These are phyloP conservation scores for Scytalidium sp. DNA, from an alignment of 2,329 filamentous ascomycete genomes.

Conservation along the genomic window DNA sequence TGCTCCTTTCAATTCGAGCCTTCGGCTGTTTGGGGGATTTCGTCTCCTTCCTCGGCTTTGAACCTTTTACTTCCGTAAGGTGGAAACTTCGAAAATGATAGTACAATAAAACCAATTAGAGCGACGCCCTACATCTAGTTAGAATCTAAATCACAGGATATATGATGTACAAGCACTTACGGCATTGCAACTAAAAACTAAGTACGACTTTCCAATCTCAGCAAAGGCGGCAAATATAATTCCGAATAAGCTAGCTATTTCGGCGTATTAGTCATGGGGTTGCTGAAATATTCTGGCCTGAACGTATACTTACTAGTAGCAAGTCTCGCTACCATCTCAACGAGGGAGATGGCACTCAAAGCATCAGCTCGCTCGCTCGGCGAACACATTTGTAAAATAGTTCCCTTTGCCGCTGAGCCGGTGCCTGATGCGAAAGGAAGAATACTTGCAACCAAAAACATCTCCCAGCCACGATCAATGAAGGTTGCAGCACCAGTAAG, in stretches of 20 bases:
- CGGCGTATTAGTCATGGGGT: background rate
- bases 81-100: constrained; percentile 43
- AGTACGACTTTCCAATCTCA: constrained; percentile 52
- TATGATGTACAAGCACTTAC: constrained; percentile 33
- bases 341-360: constrained; percentile 64
- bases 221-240: constrained; percentile 64
- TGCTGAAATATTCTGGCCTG: background rate
- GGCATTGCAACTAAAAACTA: constrained; percentile 68
- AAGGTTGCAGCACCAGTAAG: constrained; percentile 63
- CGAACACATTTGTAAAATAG: constrained; percentile 69
- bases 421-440: constrained; percentile 69
- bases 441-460: constrained; percentile 62
- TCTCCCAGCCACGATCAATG: constrained; percentile 62
- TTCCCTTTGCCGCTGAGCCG: constrained; percentile 66
- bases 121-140: constrained; percentile 44
- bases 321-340: constrained; percentile 66
- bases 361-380: constrained; percentile 61
- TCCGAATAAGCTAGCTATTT: constrained; percentile 60
- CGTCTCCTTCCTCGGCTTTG: background rate
- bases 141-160: background rate
- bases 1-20: background rate
- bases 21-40: background rate
- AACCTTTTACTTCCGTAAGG: constrained; percentile 33
- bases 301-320: constrained; percentile 33
- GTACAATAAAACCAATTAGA: constrained; percentile 44